Percentiles rank a stretch among this genome's conserved stretches.
These are phyloP conservation scores for Spencermartinsiella europaea DNA, from an alignment of 805 yeast species.

Conservation along the genomic window DNA sequence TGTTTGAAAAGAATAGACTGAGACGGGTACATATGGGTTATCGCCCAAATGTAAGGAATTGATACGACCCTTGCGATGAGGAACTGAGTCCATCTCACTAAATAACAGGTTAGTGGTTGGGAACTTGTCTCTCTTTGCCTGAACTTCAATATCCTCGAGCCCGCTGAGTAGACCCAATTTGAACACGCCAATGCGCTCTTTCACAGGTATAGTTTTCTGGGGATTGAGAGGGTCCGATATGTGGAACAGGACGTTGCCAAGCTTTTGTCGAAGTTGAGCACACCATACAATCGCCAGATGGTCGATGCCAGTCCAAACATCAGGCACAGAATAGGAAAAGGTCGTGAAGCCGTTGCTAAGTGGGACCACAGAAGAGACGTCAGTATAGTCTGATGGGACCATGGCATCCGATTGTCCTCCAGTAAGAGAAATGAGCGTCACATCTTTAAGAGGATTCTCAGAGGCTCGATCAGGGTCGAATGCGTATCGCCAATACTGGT, in stretches of 20 bases:
- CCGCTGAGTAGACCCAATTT: constrained; percentile 36
- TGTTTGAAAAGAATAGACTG: neutral
- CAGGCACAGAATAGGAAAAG: constrained; percentile 76
- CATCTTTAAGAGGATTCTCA: constrained; percentile 42
- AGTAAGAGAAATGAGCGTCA: constrained; percentile 74
- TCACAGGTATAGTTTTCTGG: constrained; percentile 38
- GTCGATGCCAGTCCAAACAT: constrained; percentile 89
- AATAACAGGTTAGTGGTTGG: neutral
- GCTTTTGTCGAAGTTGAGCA: constrained; percentile 61
- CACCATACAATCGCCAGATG: constrained; percentile 96
- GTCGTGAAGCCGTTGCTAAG: constrained; percentile 72
- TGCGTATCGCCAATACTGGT: constrained; percentile 74
- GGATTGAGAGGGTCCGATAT: constrained; percentile 26
- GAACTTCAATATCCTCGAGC: constrained; percentile 17
- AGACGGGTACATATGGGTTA: neutral
- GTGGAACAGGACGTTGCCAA: constrained; percentile 55
- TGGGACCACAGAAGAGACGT: constrained; percentile 64
- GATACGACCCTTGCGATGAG: neutral
- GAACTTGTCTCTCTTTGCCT: neutral
- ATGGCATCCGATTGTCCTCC: constrained; percentile 75
- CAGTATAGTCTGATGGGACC: constrained; percentile 84
- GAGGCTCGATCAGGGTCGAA: constrained; percentile 37
- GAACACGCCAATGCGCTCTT: constrained; percentile 54
- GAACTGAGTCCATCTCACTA: neutral
- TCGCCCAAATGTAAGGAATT: neutral